Evolutionary conservation across 2,329 filamentous ascomycete species (phyloP), one percentile per base, ranked within the genome.

Genomic region (Pseudogymnoascus sp.): DNA sequence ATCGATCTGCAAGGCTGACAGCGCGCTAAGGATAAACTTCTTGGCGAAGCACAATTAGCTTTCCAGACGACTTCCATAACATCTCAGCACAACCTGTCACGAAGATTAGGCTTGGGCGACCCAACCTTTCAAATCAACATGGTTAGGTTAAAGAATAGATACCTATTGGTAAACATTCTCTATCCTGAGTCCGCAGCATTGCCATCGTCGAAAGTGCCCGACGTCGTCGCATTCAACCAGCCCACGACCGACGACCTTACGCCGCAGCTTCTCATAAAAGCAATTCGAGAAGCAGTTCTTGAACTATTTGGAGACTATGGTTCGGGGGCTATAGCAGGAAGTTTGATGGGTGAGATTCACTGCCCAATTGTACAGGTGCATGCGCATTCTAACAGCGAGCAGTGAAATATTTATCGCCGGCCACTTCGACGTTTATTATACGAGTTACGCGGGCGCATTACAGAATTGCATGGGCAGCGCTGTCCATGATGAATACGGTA

Each of bases 61-160:
- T 54, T 54, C 47, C 9, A 13, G 29, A 54, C 47, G 15, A 54
- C 47, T 7, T 21, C 26, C 47, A 17, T 9, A 54, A 33, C 29
- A 33, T 35, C 47, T 21, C n/a, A 54, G 29, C 13, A 54, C 29
- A 33, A 54, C n/a, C 47, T 21, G 15, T 13, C 47, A 54, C 47
- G 47, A 54, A 54, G n/a, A 33, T 13, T 11, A 13, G 10, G 29
- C 5, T 54, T 54, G 47, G 47, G 29, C 29, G 47, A 54, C 33
- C 47, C 29, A 33, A 33, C 47, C 29, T 33, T 33, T 13, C 29
- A 21, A 54, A 29, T 35, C 58, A 76, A 44, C 58, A 97, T 99
- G 94, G 94, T 99, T 63, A 90, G 94, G 71, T 84, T 97, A 68
- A 99, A 99, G 76, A 89, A 96, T 75, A 87, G 94, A 69, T 99